Evolutionary conservation across 495 filamentous ascomycete genomes (phyloP), one percentile per base, ranked within the genome.

Genomic region (Neurospora sp.): DNA sequence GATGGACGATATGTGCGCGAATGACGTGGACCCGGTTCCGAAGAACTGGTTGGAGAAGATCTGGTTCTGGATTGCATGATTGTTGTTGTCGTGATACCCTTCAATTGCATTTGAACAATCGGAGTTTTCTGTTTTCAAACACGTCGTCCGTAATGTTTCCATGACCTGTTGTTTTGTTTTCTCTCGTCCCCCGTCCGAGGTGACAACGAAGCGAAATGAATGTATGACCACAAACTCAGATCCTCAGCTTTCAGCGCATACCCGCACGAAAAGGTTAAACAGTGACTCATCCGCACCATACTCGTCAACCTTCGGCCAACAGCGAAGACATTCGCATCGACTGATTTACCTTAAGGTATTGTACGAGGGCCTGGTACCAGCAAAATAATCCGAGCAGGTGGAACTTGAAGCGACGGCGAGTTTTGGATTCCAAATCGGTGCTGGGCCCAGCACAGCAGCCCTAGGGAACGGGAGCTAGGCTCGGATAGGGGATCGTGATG

Each of bases 1-100:
- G 75, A 84, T 85, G 78, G 85, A 87, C 41, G 81, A 85, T 41
- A 71, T 85, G 53, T 80, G 78, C 35, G 81, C 79, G 27, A 73
- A 76, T 40, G 85, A 86, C 16, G 76, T 72, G 37, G 73, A 76
- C 41, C 81, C 78, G 4, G 77, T 82, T 41, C 79, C 83, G 12
- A 80, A 75, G 75, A 86, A 83, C 65, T 79, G 77, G 75, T 0
- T 81, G 22, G 76, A 86, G 75, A 84, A 76, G 77, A 71, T 76
- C 2, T 87, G 85, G 84, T 84, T 75, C 69, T 86, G 83, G 84
- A 76, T 86, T 74, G 85, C 85, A 68, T 83, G 53, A 65, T 65
- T 61, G 5, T 18, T 65, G 5, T 18, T 18, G 53, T 65, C 53
- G 53, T 65, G 53, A 65, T 65, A 65, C 53, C 53, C 53, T 18